Conservation (phyloP, 148 eudicot genomes). For the Chenopodium quinoa region DNA sequence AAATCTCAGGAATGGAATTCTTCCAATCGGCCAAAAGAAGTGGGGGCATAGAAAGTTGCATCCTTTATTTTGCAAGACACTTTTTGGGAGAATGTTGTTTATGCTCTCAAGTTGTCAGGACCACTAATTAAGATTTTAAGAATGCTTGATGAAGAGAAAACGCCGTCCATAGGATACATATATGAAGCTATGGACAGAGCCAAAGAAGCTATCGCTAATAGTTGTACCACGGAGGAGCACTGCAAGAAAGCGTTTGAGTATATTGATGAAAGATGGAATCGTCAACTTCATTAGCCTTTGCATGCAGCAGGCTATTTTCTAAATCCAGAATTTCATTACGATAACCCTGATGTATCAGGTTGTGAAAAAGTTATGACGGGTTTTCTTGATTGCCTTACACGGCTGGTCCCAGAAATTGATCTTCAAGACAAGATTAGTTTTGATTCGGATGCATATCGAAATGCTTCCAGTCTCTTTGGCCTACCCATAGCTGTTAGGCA, state of each 20-base stretch:
- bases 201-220: neutral
- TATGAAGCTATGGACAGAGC: slow-evolving; percentile 3
- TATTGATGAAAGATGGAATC: slow-evolving; percentile 18
- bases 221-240: neutral
- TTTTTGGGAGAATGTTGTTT: neutral
- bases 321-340: neutral
- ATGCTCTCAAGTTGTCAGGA: slow-evolving; percentile 1
- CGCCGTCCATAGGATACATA: neutral
- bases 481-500: slow-evolving; percentile 3
- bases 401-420: slow-evolving; percentile 6
- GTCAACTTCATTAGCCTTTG: neutral
- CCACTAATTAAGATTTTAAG: neutral
- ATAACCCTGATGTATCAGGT: neutral
- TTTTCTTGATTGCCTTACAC: slow-evolving; percentile 1
- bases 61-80: neutral
- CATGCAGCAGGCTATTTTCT: slow-evolving; percentile 1
- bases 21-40: neutral
- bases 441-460: neutral
- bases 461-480: slow-evolving; percentile 5
- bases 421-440: slow-evolving; percentile 6
- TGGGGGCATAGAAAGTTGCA: neutral
- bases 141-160: neutral
- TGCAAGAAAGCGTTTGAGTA: neutral
- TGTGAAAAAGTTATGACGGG: slow-evolving; percentile 10
- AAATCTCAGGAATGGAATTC: neutral